Evolutionary conservation across 2,329 filamentous ascomycete species (phyloP), one percentile per base, ranked within the genome.

Genomic region (Aspergillus ruber): DNA sequence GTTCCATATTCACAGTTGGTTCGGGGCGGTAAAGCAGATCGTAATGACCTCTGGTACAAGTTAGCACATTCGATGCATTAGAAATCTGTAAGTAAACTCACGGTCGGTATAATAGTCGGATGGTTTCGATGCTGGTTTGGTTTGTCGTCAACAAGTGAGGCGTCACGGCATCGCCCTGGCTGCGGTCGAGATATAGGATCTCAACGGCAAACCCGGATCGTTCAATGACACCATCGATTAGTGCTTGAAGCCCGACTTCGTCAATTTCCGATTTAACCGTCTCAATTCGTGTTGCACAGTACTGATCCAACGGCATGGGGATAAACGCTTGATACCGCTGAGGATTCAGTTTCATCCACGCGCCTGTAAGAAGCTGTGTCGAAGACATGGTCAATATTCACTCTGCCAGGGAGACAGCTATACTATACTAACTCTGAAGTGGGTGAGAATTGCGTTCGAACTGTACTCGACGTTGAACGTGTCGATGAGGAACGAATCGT

Each of bases 181-280:
- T 95, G 57, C 89, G 83, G 64, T 97, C 93, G 7, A 98, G 81
- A 64, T 97, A 96, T 46, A 89, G 83, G 52, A 97, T 87, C 63
- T 96, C 89, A 17, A 97, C 80, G 4, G 84, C 82, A 53, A 96
- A 82, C 13, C 83, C 83, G 43, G 84, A 84, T 6, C 86, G 87
- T 61, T 88, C 85, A 53, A 97, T 80, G 3, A 97, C 77, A 21
- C 89, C 80, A 53, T 91, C 84, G 52, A 85, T 81, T 43, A 97
- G 74, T 2, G 88, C 81, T 50, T 82, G 82, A 52, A 97, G 77
- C 39, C 88, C 88, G n/a, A 95, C 74, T 59, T 96, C 84, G 57
- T 98, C 93, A 53, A 97, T 95, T 71, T 97, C 91, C 44, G 83
- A 82, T 56, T 84, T 80, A 13, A 84, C 78, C 0, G 86, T 81